Conservation (phyloP, 257 asterid genomes). For the Solanum ossicruentum region DNA sequence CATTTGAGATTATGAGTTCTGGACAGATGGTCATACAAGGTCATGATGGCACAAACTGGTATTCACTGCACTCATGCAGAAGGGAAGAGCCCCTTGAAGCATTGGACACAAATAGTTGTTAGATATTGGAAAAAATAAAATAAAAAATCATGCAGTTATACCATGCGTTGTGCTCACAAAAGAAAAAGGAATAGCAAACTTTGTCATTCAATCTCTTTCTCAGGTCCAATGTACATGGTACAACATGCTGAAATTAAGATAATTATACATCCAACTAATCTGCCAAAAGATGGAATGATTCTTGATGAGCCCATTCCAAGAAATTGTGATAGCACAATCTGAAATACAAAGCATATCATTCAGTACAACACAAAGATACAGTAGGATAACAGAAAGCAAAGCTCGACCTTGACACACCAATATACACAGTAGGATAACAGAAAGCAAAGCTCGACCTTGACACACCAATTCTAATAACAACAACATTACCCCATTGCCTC, state of each 20-base stretch:
- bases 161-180: background rate
- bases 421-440: too few relatives aligned
- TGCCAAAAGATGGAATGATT: conserved; percentile 22
- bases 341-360: background rate
- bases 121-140: background rate
- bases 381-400: background rate
- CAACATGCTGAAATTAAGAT: conserved; percentile 21
- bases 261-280: conserved; percentile 19
- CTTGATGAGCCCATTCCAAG: conserved; percentile 19
- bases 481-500: too few relatives aligned
- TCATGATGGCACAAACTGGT: background rate
- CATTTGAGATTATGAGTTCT: background rate
- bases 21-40: background rate
- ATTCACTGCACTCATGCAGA: background rate
- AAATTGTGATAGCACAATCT: conserved; percentile 22
- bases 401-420: background rate
- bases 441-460: too few relatives aligned
- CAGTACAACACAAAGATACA: background rate
- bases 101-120: background rate
- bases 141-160: background rate
- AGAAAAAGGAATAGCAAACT: background rate
- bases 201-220: conserved; percentile 19
- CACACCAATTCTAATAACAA: too few relatives aligned
- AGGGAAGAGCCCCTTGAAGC: background rate
- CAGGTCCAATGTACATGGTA: conserved; percentile 24